These are phyloP conservation scores for Murraya paniculata DNA, from an alignment of 345 rosid species.

Conservation along the genomic window DNA sequence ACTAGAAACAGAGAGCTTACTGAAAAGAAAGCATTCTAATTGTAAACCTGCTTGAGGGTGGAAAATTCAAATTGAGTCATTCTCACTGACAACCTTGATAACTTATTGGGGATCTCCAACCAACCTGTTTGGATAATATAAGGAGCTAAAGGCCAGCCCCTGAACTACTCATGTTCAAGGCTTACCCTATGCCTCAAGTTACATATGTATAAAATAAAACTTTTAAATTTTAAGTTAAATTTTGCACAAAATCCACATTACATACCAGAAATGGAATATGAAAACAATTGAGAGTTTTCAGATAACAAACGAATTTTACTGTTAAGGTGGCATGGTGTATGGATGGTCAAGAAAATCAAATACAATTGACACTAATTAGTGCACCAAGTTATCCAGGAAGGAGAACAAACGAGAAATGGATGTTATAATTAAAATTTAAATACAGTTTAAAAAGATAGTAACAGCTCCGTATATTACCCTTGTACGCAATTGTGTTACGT, in stretches of 20 bases:
- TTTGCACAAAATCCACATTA: not conserved
- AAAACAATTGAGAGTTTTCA: not conserved
- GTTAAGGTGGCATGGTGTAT: not conserved
- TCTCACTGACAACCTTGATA: not conserved
- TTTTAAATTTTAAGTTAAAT: not conserved
- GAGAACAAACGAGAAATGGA: not conserved
- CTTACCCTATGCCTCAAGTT: not conserved
- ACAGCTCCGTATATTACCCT: conserved; percentile 46
- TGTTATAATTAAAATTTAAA: conserved; percentile 6
- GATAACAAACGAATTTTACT: not conserved
- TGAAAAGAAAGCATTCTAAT: not conserved
- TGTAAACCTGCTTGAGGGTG: not conserved
- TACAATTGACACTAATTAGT: not conserved
- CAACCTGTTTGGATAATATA: not conserved
- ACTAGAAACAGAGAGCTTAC: not conserved
- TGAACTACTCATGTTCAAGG: not conserved
- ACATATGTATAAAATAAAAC: not conserved
- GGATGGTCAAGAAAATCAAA: conserved; percentile 7
- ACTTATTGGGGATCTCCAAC: not conserved
- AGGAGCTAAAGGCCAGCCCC: not conserved
- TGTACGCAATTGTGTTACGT: conserved; percentile 63
- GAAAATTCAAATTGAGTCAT: not conserved
- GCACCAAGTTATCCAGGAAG: not conserved
- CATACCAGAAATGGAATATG: not conserved
- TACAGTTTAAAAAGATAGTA: not conserved